phyloP scores from a whole-genome alignment of 768 basidiomycete species.

The Hygrophorus russula region DNA sequence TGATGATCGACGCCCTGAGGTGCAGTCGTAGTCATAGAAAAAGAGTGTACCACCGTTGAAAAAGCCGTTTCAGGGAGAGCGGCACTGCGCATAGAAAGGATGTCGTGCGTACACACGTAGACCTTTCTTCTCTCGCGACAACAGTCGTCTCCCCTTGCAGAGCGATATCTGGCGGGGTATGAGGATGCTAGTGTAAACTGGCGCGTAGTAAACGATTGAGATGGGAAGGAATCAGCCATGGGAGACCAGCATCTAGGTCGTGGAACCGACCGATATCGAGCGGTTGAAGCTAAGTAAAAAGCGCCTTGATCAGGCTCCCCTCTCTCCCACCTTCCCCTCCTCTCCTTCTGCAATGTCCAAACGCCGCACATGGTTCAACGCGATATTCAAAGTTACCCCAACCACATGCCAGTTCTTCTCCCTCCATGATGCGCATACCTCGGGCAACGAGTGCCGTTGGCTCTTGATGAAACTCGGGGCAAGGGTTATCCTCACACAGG shows the following conservation, averaged over 20 bases:
- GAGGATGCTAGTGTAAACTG: conserved; percentile 10
- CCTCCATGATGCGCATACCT: conserved; percentile 44
- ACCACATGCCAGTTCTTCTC: conserved; percentile 48
- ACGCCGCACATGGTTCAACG: conserved; percentile 69
- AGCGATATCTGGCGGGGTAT: conserved; percentile 27
- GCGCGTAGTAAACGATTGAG: too few species aligned
- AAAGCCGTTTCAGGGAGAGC: too few species aligned
- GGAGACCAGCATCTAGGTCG: conserved; percentile 33
- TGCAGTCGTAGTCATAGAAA: background rate
- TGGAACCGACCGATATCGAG: conserved; percentile 29
- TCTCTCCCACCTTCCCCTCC: conserved; percentile 18
- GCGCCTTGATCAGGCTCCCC: conserved; percentile 16
- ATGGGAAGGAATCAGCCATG: conserved; percentile 11
- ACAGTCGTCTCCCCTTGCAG: conserved; percentile 23
- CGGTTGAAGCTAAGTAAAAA: conserved; percentile 28
- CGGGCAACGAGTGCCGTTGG: conserved; percentile 63
- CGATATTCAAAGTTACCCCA: conserved; percentile 80
- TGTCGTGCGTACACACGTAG: conserved; percentile 11
- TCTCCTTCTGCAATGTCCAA: conserved; percentile 30
- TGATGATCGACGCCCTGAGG: conserved; percentile 8
- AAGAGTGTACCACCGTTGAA: too few species aligned
- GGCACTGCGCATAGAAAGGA: too few species aligned
- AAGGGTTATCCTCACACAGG: conserved; percentile 56
- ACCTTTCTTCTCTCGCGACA: conserved; percentile 15
- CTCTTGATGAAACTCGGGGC: conserved; percentile 66